Base-by-base conservation (phyloP, 2,329 filamentous ascomycete species). In the Zalaria obscura region DNA sequence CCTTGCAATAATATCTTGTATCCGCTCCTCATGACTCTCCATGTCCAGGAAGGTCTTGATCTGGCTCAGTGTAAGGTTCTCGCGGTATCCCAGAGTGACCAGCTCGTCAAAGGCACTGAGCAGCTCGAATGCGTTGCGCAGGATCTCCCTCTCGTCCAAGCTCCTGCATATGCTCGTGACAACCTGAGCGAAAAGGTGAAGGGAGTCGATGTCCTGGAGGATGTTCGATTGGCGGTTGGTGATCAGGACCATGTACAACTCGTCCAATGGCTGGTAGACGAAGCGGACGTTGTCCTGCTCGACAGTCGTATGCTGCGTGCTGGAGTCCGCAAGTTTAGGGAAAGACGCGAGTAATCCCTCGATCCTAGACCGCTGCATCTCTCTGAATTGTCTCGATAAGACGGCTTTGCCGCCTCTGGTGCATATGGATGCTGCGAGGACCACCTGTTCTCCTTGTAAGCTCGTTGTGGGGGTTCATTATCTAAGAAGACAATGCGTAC, bases 151-250 rank as follows among this genome's bases (percentile, higher is more conserved):
- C 70, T 98, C 93, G 56, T 98, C 93, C 46, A 96, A 65, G 53
- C 77, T 93, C 69, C 89, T 93, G 77, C 91, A 98, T 57, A 93
- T 89, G 65, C 84, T 94, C 45, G 84, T 86, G 42, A 95, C 91
- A 10, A 98, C 89, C 68, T 98, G 91, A 45, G 89, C 89, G 61
- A 98, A 98, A 18, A 98, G 75, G 63, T 98, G 93, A 46, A 98
- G 76, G 45, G 91, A 94, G 67, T 96, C 91, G 63, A 98, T 98
- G 65, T 98, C 91, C 68, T 98, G 91, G 40, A 98, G 75, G 53
- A 98, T 98, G 67, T 98, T 98, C 64, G 89, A 96, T 71, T 96
- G 91, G 55, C 87, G 83, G 72, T 98, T 98, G 63, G 93, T 98
- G 66, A 98, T 96, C 57, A 98, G 78, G 51, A 98, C 89, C 78